phyloP scores from a whole-genome alignment of 805 yeast genomes.

The Starmerella apis region DNA sequence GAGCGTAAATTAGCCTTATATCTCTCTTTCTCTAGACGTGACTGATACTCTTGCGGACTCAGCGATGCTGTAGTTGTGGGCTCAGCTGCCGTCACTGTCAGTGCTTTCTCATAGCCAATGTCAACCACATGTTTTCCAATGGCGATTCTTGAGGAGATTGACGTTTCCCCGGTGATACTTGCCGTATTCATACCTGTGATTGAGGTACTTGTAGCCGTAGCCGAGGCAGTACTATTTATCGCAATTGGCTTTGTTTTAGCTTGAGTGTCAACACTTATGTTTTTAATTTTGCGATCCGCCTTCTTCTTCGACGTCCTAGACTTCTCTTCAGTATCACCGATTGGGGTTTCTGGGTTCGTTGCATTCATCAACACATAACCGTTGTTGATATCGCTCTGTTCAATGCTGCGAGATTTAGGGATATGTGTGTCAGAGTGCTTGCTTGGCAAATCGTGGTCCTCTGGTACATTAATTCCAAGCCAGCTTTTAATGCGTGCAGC shows the following conservation, averaged over 20 bases:
- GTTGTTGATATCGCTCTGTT: background rate
- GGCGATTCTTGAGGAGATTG: background rate
- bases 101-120: constrained; percentile 4
- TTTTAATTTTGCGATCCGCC: background rate
- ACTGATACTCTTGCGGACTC: constrained; percentile 20
- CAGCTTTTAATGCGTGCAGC: background rate
- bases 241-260: too few relatives aligned
- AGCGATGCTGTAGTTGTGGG: constrained; percentile 18
- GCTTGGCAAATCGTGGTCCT: background rate
- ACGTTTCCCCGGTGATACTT: background rate
- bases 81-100: constrained; percentile 19
- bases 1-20: constrained; percentile 19
- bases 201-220: background rate
- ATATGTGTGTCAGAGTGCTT: too few relatives aligned
- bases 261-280: too few relatives aligned
- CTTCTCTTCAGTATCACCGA: background rate
- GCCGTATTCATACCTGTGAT: background rate
- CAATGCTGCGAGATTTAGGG: background rate
- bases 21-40: constrained; percentile 13
- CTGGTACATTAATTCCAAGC: background rate
- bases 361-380: background rate
- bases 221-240: background rate
- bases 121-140: background rate
- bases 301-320: background rate
- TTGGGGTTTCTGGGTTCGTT: too few relatives aligned